Base-by-base conservation (phyloP, 805 yeast genomes). In the Cyberlindnera maritima region DNA sequence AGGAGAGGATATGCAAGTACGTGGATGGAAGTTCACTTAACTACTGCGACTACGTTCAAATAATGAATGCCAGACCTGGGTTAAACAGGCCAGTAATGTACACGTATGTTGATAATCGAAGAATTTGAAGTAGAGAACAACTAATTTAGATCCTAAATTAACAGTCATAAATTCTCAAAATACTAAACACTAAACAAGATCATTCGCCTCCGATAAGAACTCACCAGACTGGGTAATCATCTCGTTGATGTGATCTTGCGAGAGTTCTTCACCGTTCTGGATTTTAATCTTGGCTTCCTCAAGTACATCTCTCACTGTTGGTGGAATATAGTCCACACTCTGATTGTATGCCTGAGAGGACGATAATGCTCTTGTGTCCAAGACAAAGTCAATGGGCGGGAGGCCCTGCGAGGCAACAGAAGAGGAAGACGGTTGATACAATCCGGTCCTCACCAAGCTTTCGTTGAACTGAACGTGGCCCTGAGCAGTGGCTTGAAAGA, bases 1-100 rank as follows among this genome's bases (percentile, higher is more conserved):
- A n/a, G 53, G 53, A 33, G 48, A 39, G 2, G 53, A 49, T 38
- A 41, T 38, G 33, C 39, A 36, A 14, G 39, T 49, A 7, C 44
- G 46, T 40, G 49, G 48, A 3, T 49, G 49, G 47, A 29, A 38
- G 17, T 8, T 48, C 15, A 14, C 10, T 18, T 43, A 20, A 43
- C 21, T 23, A 9, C 9, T 18, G n/a, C 7, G 31, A 28, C n/a
- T 11, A 28, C n/a, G 4, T 8, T 25, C 8, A 28, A 11, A 28
- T 11, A 4, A 12, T 11, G 31, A 28, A n/a, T n/a, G n/a, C n/a
- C n/a, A n/a, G n/a, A n/a, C n/a, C n/a, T n/a, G n/a, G n/a, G n/a
- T n/a, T n/a, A n/a, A n/a, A n/a, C n/a, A n/a, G n/a, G n/a, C n/a
- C n/a, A n/a, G n/a, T n/a, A n/a, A n/a, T n/a, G n/a, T n/a, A n/a